These are phyloP conservation scores for Curvularia hawaiiensis DNA, from an alignment of 2,329 filamentous ascomycete genomes.

Conservation along the genomic window DNA sequence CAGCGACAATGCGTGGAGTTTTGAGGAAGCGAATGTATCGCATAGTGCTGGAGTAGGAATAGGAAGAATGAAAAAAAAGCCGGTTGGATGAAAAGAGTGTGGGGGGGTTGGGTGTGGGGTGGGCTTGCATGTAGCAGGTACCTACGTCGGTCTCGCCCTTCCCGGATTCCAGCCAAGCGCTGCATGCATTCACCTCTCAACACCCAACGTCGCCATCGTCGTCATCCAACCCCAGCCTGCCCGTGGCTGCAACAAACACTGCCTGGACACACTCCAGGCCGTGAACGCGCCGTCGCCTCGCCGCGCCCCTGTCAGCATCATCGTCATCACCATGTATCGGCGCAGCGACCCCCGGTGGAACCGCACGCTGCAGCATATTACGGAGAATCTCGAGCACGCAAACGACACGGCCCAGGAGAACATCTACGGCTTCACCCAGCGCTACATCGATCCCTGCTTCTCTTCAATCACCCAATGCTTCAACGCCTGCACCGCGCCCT, in stretches of 20 bases:
- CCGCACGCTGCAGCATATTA: slow-evolving; percentile 91
- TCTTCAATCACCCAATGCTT: slow-evolving; percentile 68
- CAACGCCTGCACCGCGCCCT: slow-evolving; percentile 70
- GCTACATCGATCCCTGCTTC: slow-evolving; percentile 83
- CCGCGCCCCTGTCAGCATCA: not conserved
- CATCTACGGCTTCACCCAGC: slow-evolving; percentile 86
- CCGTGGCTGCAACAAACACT: slow-evolving; percentile 5
- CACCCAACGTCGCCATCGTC: not conserved
- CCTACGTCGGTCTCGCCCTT: not conserved
- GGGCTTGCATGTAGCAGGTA: slow-evolving; percentile 1
- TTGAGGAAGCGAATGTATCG: slow-evolving; percentile 73
- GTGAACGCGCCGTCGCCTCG: not conserved
- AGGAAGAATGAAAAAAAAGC: not conserved
- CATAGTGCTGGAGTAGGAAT: slow-evolving; percentile 27
- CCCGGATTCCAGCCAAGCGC: not conserved
- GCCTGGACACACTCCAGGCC: not conserved
- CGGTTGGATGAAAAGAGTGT: not conserved
- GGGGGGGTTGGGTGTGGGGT: slow-evolving; percentile 13
- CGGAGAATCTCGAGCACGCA: slow-evolving; percentile 85
- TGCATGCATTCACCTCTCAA: not conserved
- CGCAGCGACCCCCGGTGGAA: slow-evolving; percentile 82
- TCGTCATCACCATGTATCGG: slow-evolving; percentile 58
- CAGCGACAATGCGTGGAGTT: slow-evolving; percentile 56
- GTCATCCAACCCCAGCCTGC: not conserved
- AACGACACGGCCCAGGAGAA: slow-evolving; percentile 91